Evolutionary conservation across 805 yeast genomes (phyloP).

Genomic region (Zygosaccharomyces lentus): DNA sequence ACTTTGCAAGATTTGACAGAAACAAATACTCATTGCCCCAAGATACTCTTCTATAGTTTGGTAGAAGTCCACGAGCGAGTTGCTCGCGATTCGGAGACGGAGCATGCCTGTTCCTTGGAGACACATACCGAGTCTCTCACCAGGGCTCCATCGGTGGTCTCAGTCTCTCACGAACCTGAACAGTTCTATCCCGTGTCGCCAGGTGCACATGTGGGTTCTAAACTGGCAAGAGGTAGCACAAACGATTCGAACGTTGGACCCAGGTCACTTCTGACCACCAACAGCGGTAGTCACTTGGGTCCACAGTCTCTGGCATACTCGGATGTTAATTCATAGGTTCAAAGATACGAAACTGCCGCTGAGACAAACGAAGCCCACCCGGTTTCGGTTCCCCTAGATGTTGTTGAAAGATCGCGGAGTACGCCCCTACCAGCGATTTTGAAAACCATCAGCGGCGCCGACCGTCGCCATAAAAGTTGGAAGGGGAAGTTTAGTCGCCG

Average conservation of each 20-base stretch:
- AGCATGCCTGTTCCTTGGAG: neutral
- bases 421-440: conserved; percentile 23
- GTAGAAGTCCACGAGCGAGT: conserved; percentile 11
- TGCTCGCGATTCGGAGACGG: neutral
- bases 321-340: neutral
- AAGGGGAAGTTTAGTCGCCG: conserved; percentile 20
- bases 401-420: conserved; percentile 32
- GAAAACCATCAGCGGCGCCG: conserved; percentile 18
- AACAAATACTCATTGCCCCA: conserved; percentile 26
- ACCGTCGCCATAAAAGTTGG: conserved; percentile 21
- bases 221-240: neutral
- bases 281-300: conserved; percentile 33
- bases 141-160: conserved; percentile 3
- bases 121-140: neutral
- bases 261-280: conserved; percentile 29
- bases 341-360: neutral
- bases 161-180: conserved; percentile 15
- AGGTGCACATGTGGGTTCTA: neutral
- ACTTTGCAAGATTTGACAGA: conserved; percentile 35
- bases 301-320: conserved; percentile 2
- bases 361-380: neutral
- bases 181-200: conserved; percentile 11
- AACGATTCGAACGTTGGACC: conserved; percentile 17
- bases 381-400: neutral
- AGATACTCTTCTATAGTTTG: conserved; percentile 36